These are phyloP conservation scores for Trichoderma reesei DNA, from an alignment of 495 filamentous ascomycete genomes.

Conservation along the genomic window DNA sequence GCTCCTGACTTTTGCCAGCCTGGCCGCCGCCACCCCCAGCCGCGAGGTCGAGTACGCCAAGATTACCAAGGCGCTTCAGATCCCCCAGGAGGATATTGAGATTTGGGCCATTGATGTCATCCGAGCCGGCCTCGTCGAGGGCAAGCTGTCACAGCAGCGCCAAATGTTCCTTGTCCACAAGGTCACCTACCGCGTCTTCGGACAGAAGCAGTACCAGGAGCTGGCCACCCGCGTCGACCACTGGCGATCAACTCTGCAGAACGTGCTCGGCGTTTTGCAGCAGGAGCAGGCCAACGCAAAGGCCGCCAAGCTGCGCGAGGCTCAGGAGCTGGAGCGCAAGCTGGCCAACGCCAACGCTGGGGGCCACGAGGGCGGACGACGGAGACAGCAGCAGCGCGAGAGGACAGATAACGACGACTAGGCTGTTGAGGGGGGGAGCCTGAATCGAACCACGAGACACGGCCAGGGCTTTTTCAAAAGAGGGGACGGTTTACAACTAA, in stretches of 20 bases:
- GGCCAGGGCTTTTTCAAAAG: slow-evolving; percentile 10
- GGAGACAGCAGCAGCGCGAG: slow-evolving; percentile 22
- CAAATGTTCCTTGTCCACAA: slow-evolving; percentile 90
- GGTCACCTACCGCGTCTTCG: slow-evolving; percentile 89
- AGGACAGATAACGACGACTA: slow-evolving; percentile 40
- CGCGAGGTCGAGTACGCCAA: slow-evolving; percentile 76
- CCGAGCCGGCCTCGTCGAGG: slow-evolving; percentile 86
- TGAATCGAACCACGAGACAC: background rate
- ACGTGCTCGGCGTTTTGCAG: slow-evolving; percentile 65
- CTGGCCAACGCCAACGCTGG: slow-evolving; percentile 33
- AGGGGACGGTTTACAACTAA: background rate
- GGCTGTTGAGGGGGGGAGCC: slow-evolving; percentile 6
- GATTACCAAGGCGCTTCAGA: slow-evolving; percentile 73
- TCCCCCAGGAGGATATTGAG: slow-evolving; percentile 76
- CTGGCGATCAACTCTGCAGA: slow-evolving; percentile 69
- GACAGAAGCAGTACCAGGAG: slow-evolving; percentile 96
- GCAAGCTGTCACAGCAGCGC: slow-evolving; percentile 82
- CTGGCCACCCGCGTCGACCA: slow-evolving; percentile 79
- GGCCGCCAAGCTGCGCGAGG: slow-evolving; percentile 48
- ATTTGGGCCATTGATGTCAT: slow-evolving; percentile 98
- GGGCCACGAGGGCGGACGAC: slow-evolving; percentile 22
- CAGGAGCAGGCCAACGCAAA: slow-evolving; percentile 62
- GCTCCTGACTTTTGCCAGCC: slow-evolving; percentile 79
- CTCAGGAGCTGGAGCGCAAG: slow-evolving; percentile 48
- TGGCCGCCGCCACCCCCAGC: slow-evolving; percentile 71